Evolutionary conservation across 352 stramenopile species (phyloP).

Genomic region (Phytophthora sp.): DNA sequence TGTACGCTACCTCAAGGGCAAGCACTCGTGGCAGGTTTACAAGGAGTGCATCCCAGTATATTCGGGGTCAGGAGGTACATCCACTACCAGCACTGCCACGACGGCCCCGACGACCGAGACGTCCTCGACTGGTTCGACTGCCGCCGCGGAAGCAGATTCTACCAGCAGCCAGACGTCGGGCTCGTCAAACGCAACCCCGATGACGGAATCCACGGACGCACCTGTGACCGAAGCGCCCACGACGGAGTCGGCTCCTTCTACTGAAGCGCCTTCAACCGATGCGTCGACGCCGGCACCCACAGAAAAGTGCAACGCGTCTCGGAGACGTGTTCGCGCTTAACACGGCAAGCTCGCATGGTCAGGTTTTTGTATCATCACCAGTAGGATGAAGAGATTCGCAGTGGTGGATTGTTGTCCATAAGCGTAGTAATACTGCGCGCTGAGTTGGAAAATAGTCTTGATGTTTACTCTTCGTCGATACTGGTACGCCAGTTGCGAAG

Average conservation of each 20-base stretch:
- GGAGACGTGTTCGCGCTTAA: slow-evolving; percentile 15
- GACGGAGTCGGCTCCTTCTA: not conserved
- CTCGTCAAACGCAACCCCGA: slow-evolving; percentile 4
- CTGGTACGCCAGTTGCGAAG: too few relatives aligned
- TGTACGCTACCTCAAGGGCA: slow-evolving; percentile 33
- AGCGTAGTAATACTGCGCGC: too few relatives aligned
- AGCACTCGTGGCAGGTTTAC: slow-evolving; percentile 52
- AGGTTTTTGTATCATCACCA: not conserved
- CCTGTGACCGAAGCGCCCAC: slow-evolving; percentile 2
- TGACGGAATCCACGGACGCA: slow-evolving; percentile 3
- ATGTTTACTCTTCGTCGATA: too few relatives aligned
- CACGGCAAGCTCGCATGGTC: too few relatives aligned
- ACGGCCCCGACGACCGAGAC: slow-evolving; percentile 7
- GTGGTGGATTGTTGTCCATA: too few relatives aligned
- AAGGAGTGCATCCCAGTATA: slow-evolving; percentile 45
- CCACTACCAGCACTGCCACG: not conserved
- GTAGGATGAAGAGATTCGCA: not conserved
- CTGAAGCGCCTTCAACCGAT: slow-evolving; percentile 15
- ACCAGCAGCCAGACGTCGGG: not conserved
- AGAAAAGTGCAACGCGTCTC: slow-evolving; percentile 22
- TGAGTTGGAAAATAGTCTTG: too few relatives aligned
- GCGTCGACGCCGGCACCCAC: slow-evolving; percentile 1
- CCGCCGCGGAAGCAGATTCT: slow-evolving; percentile 6
- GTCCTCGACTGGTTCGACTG: slow-evolving; percentile 11
- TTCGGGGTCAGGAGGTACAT: slow-evolving; percentile 1